Percentiles rank a stretch among this genome's conserved stretches.
These are phyloP conservation scores for Populus euphratica DNA, from an alignment of 345 rosid genomes.

Conservation along the genomic window DNA sequence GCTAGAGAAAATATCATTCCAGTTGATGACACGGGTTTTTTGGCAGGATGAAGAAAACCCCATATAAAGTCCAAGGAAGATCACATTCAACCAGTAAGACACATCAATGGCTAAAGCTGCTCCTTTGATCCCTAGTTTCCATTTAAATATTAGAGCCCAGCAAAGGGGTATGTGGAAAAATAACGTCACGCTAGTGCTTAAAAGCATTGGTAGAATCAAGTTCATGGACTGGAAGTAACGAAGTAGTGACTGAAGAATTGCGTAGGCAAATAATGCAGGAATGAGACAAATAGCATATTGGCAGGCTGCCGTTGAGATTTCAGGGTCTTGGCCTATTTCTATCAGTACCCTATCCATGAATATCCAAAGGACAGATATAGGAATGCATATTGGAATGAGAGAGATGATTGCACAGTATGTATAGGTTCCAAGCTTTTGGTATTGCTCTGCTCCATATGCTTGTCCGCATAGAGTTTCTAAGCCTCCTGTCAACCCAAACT, in stretches of 20 bases:
- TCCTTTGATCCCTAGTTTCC: conserved; percentile 27
- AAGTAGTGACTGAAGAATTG: conserved; percentile 39
- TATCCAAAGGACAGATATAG: conserved; percentile 38
- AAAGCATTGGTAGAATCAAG: conserved; percentile 38
- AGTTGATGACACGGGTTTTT: conserved; percentile 5
- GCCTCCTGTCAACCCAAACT: conserved; percentile 56
- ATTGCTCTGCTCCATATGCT: conserved; percentile 62
- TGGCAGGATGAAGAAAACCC: conserved; percentile 24
- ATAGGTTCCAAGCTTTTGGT: conserved; percentile 37
- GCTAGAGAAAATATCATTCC: neutral
- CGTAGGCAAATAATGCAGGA: conserved; percentile 40
- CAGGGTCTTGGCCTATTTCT: conserved; percentile 39
- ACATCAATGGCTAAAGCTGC: conserved; percentile 40
- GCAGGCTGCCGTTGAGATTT: conserved; percentile 38
- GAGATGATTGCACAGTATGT: conserved; percentile 37
- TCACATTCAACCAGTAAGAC: conserved; percentile 39
- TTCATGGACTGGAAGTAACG: conserved; percentile 48
- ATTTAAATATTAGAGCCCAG: conserved; percentile 44
- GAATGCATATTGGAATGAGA: conserved; percentile 34
- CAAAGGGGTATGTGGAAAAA: conserved; percentile 41
- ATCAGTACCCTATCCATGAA: conserved; percentile 42
- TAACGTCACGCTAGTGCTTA: conserved; percentile 34
- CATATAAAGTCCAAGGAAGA: conserved; percentile 36
- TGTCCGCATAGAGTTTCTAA: conserved; percentile 63
- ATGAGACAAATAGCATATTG: conserved; percentile 41